Evolutionary conservation across 2,329 filamentous ascomycete genomes (phyloP).

Genomic region (Aspergillus melleus): DNA sequence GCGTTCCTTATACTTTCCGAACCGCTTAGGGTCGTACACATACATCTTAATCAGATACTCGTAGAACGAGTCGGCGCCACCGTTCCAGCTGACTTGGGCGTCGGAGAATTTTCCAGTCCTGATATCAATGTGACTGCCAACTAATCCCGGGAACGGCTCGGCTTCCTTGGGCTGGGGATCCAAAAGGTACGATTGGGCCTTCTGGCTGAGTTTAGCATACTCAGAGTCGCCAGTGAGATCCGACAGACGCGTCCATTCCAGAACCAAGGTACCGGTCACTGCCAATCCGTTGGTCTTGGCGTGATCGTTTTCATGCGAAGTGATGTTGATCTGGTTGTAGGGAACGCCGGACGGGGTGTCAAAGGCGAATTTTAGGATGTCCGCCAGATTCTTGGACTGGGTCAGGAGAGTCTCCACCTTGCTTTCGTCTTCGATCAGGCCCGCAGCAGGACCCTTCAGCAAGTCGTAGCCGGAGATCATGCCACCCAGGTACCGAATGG

Average conservation of each 20-base stretch:
- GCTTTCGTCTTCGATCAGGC: conserved; percentile 48
- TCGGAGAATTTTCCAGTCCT: conserved; percentile 67
- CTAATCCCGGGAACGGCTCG: conserved; percentile 74
- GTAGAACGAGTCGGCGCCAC: conserved; percentile 78
- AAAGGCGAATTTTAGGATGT: conserved; percentile 75
- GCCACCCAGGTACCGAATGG: conserved; percentile 82
- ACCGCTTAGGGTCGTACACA: conserved; percentile 69
- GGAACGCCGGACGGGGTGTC: conserved; percentile 74
- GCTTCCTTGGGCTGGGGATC: conserved; percentile 60
- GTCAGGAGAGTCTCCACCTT: conserved; percentile 61
- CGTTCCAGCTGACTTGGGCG: conserved; percentile 71
- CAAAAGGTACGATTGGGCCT: conserved; percentile 69
- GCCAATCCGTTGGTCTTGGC: conserved; percentile 68
- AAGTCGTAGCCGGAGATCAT: conserved; percentile 71
- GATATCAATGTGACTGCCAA: conserved; percentile 68
- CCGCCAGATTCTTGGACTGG: conserved; percentile 69
- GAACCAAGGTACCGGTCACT: conserved; percentile 72
- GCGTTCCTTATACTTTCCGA: conserved; percentile 65
- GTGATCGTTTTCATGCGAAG: conserved; percentile 52
- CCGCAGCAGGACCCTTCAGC: conserved; percentile 63
- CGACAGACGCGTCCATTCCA: conserved; percentile 81
- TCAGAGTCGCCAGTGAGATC: conserved; percentile 68
- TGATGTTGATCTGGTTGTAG: conserved; percentile 65
- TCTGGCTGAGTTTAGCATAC: conserved; percentile 67
- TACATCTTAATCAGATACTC: conserved; percentile 94